phyloP scores from a whole-genome alignment of 2,329 filamentous ascomycete genomes.

The Botryotinia narcissicola region DNA sequence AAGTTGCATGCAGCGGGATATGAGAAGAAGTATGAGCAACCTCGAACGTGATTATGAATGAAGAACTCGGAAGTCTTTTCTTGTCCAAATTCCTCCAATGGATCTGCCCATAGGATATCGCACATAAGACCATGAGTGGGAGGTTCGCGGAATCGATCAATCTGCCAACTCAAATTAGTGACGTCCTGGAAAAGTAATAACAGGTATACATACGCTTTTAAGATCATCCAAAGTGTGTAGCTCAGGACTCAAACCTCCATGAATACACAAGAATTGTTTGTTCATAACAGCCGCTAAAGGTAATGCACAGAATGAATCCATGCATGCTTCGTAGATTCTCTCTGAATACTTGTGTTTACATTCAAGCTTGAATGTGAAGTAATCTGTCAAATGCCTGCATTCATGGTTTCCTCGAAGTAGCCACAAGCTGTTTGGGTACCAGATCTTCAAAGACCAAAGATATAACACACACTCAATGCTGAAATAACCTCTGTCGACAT shows the following conservation, averaged over 20 bases:
- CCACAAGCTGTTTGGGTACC: conserved; percentile 97
- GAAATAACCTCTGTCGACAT: conserved; percentile 97
- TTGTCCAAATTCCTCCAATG: conserved; percentile 95
- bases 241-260: conserved; percentile 93
- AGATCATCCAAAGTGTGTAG: conserved; percentile 93
- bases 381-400: conserved; percentile 97
- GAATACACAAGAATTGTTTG: conserved; percentile 99
- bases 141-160: conserved; percentile 96
- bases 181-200: background rate
- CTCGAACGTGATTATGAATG: conserved; percentile 95
- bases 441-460: conserved; percentile 97
- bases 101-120: conserved; percentile 98
- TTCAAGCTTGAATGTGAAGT: conserved; percentile 99
- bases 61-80: conserved; percentile 99
- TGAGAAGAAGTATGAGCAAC: conserved; percentile 99
- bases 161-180: conserved; percentile 49
- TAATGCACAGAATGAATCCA: conserved; percentile 94
- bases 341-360: conserved; percentile 99
- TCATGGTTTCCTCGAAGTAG: conserved; percentile 97
- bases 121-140: conserved; percentile 98
- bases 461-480: conserved; percentile 99
- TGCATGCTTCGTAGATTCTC: conserved; percentile 92
- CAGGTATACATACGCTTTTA: conserved; percentile 63
- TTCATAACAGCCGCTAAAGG: conserved; percentile 98
- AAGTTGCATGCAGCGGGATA: conserved; percentile 97